Conservation (phyloP, 148 eudicot genomes). For the Dysphania ambrosioides region DNA sequence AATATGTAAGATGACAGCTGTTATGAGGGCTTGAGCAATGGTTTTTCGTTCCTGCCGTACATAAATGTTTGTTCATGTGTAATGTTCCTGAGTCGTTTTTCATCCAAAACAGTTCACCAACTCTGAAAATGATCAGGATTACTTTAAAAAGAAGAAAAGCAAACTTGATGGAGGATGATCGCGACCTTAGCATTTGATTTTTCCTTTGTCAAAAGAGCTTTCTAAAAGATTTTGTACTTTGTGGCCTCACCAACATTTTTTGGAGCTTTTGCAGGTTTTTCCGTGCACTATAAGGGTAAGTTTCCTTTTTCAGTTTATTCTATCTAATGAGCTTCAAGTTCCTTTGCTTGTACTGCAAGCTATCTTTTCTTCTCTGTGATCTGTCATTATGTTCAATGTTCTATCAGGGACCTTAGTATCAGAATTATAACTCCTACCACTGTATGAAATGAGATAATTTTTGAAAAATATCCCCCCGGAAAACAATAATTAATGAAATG, state of each 20-base stretch:
- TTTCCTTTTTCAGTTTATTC: background rate
- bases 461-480: too few relatives aligned
- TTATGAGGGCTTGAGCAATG: background rate
- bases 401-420: too few relatives aligned
- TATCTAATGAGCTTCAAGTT: background rate
- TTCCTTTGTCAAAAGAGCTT: background rate
- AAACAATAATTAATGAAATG: too few relatives aligned
- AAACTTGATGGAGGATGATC: background rate
- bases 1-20: background rate
- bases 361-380: background rate
- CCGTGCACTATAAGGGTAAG: slow-evolving; percentile 12
- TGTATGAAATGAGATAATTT: too few relatives aligned
- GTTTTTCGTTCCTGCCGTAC: background rate
- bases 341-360: background rate
- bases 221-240: background rate
- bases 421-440: too few relatives aligned
- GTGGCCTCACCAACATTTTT: background rate
- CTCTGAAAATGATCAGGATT: slow-evolving; percentile 1
- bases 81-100: slow-evolving; percentile 9
- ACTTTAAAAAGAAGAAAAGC: background rate
- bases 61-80: background rate
- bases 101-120: slow-evolving; percentile 4
- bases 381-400: background rate
- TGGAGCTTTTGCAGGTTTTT: slow-evolving; percentile 15
- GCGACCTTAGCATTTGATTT: background rate